Conservation (phyloP, 306 rosid genomes). For the Canavalia gladiata region DNA sequence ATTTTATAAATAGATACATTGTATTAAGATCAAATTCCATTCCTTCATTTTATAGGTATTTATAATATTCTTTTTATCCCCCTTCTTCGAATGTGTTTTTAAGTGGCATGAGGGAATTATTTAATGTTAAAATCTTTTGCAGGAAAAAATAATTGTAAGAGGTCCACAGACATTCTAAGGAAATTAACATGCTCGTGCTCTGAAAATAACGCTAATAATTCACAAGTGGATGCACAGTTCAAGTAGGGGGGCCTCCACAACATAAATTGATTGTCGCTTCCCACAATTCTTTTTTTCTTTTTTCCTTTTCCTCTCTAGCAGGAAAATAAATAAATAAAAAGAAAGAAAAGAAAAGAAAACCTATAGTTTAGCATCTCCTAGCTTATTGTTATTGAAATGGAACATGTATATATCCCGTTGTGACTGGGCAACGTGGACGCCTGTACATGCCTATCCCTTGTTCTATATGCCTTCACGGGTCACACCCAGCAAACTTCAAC, state of each 20-base stretch:
- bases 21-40: background rate
- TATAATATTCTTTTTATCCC: background rate
- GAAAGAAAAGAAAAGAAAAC: background rate
- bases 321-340: background rate
- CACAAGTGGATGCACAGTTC: constrained; percentile 5
- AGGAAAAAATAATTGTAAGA: background rate
- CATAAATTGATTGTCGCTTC: constrained; percentile 35
- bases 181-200: constrained; percentile 25
- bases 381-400: constrained; percentile 43
- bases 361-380: constrained; percentile 39
- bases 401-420: constrained; percentile 22
- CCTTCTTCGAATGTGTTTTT: background rate
- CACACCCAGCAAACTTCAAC: background rate
- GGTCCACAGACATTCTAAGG: constrained; percentile 39
- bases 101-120: constrained; percentile 8
- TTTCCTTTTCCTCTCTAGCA: background rate
- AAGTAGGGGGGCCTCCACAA: constrained; percentile 19
- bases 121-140: background rate
- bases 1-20: background rate
- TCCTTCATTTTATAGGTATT: background rate
- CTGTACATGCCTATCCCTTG: constrained; percentile 31
- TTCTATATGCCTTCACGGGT: background rate
- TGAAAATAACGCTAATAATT: constrained; percentile 31
- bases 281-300: background rate
- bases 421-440: constrained; percentile 23